These are phyloP conservation scores for Pelargonium citronellum DNA, from an alignment of 441 rosid species.

Conservation along the genomic window DNA sequence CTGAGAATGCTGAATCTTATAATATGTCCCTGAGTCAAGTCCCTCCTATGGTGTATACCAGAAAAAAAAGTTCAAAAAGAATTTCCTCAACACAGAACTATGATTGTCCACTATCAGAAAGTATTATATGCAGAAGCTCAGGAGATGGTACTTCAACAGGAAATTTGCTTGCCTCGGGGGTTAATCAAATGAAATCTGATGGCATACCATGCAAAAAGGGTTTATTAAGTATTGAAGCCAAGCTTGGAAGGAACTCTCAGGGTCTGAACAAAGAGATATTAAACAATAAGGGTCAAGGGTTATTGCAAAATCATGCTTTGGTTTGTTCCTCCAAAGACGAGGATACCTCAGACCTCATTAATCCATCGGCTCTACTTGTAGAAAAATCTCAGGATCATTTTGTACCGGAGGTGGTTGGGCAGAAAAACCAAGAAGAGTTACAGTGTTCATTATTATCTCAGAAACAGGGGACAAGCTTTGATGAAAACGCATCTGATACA, in stretches of 20 bases:
- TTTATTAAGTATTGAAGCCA: slow-evolving; percentile 18
- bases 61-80: slow-evolving; percentile 37
- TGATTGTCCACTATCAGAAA: slow-evolving; percentile 41
- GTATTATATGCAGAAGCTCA: slow-evolving; percentile 31
- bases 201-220: slow-evolving; percentile 24
- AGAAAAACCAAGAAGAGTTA: slow-evolving; percentile 22
- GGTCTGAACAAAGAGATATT: slow-evolving; percentile 23
- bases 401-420: slow-evolving; percentile 28
- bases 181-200: slow-evolving; percentile 25
- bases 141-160: slow-evolving; percentile 23
- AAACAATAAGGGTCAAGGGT: slow-evolving; percentile 19
- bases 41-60: slow-evolving; percentile 40
- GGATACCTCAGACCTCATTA: slow-evolving; percentile 24
- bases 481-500: slow-evolving; percentile 21
- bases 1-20: slow-evolving; percentile 20
- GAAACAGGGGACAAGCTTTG: slow-evolving; percentile 23
- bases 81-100: slow-evolving; percentile 22
- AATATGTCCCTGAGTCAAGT: slow-evolving; percentile 24
- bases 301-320: slow-evolving; percentile 22
- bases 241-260: slow-evolving; percentile 27
- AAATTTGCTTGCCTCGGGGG: slow-evolving; percentile 27
- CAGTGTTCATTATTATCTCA: slow-evolving; percentile 24
- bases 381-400: slow-evolving; percentile 26
- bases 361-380: slow-evolving; percentile 25
- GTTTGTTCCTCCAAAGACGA: slow-evolving; percentile 24